phyloP scores from a whole-genome alignment of 345 rosid genomes.

The Hibiscus trionum region DNA sequence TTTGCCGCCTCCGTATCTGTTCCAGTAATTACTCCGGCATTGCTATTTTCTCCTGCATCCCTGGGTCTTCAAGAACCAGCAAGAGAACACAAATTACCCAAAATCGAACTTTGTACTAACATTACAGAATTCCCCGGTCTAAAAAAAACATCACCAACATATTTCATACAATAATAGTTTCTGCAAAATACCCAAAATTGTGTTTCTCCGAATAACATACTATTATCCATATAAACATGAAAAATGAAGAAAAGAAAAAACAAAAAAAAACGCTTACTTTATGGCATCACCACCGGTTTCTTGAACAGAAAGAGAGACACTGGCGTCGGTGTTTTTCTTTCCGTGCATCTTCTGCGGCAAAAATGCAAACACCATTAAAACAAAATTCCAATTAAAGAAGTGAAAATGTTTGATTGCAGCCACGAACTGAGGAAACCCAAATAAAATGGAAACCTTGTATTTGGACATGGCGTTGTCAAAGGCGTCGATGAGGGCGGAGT shows the following conservation, averaged over 20 bases:
- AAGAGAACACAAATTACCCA: neutral
- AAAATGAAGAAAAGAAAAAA: neutral
- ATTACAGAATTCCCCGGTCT: neutral
- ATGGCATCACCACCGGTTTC: slow-evolving; percentile 3
- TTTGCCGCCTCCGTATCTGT: slow-evolving; percentile 9
- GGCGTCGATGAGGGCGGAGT: slow-evolving; percentile 51
- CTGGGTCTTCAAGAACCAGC: slow-evolving; percentile 11
- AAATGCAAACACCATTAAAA: neutral
- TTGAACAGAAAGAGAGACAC: slow-evolving; percentile 7
- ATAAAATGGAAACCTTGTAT: slow-evolving; percentile 33
- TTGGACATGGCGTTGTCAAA: slow-evolving; percentile 54
- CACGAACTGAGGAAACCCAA: neutral
- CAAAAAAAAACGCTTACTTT: slow-evolving; percentile 14
- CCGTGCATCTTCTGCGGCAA: slow-evolving; percentile 36
- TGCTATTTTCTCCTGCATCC: slow-evolving; percentile 20
- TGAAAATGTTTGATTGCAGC: neutral
- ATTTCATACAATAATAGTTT: no score
- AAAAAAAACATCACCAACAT: neutral
- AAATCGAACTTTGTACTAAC: neutral
- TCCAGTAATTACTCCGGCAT: slow-evolving; percentile 3
- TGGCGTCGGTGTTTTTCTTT: slow-evolving; percentile 11
- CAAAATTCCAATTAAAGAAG: neutral
- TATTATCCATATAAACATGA: neutral
- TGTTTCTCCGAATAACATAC: neutral
- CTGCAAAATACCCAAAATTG: no score